Conservation (phyloP, 2,329 filamentous ascomycete species). For the Hypomyces rosellus region DNA sequence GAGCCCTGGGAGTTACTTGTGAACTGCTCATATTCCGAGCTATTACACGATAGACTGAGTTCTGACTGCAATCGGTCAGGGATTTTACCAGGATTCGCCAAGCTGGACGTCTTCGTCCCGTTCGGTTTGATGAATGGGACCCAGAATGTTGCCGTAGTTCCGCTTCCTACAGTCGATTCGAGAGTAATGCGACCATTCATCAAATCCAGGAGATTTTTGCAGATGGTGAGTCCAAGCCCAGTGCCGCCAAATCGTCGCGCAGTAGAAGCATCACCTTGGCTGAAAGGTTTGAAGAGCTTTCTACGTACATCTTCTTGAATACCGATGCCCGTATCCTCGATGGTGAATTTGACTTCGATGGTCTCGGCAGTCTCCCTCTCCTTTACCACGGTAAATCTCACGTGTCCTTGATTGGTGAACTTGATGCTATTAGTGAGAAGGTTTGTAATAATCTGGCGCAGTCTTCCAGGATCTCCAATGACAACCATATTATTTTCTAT, state of each 20-base stretch:
- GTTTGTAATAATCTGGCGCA: slow-evolving; percentile 79
- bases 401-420: slow-evolving; percentile 63
- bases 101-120: slow-evolving; percentile 36
- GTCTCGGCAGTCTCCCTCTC: slow-evolving; percentile 58
- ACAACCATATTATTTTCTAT: slow-evolving; percentile 67
- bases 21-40: slow-evolving; percentile 54
- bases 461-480: slow-evolving; percentile 76
- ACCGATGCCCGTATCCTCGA: slow-evolving; percentile 75
- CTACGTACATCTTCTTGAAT: slow-evolving; percentile 72
- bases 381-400: slow-evolving; percentile 59
- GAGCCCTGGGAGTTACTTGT: slow-evolving; percentile 33
- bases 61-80: slow-evolving; percentile 62
- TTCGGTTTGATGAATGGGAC: slow-evolving; percentile 71
- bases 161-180: slow-evolving; percentile 58
- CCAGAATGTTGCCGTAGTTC: slow-evolving; percentile 70
- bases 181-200: slow-evolving; percentile 73
- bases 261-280: slow-evolving; percentile 74
- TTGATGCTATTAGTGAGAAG: slow-evolving; percentile 72
- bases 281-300: slow-evolving; percentile 72
- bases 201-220: slow-evolving; percentile 71
- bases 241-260: slow-evolving; percentile 74
- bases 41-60: slow-evolving; percentile 58
- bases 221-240: slow-evolving; percentile 71
- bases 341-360: slow-evolving; percentile 62
- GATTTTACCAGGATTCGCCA: slow-evolving; percentile 58